Evolutionary conservation across 306 rosid species (phyloP), one percentile per base, ranked within the genome.

Genomic region (Gynostemma pentaphyllum): DNA sequence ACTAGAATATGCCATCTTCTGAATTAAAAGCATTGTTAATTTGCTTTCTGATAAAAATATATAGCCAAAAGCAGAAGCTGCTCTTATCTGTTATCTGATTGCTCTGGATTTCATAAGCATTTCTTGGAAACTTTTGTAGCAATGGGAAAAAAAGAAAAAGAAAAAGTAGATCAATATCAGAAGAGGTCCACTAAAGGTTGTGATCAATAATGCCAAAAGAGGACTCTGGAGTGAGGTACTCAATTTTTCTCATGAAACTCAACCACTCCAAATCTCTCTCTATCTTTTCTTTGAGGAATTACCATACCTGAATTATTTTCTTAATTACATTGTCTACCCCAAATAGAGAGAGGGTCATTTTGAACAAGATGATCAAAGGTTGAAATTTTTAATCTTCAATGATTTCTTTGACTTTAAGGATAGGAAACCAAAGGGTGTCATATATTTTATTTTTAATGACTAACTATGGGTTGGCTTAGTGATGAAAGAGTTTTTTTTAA

Each of bases 21-120:
- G 68, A 42, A 68, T 70, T 57, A 76, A 47, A 19, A 55, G 37
- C 87, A 82, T 83, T 69, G 64, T 56, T 56, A 32, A 56, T 44
- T 78, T 59, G 44, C 41, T 76, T n/a, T 75, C 52, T 74, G 50
- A 62, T 62, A 23, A 23, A 23, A 42, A 13, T n/a, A n/a, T n/a
- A n/a, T 39, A 41, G 23, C 66, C 5, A 22, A 23, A 62, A 39
- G 50, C 22, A 23, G 67, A 62, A 60, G 15, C 37, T 22, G 14
- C 50, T 22, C 50, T 15, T 14, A 28, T 23, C 8, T 26, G 34
- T 34, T 23, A 34, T 4, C 37, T 39, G 29, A 13, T 23, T 21
- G 22, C 50, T 62, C 26, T 62, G 48, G 32, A 42, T 62, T 62
- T 41, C 67, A 62, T 45, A 34, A 32, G 28, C 10, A 23, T 18